Evolutionary conservation across 2,329 filamentous ascomycete genomes (phyloP), one percentile per base, ranked within the genome.

Genomic region (Penicillium sp.): DNA sequence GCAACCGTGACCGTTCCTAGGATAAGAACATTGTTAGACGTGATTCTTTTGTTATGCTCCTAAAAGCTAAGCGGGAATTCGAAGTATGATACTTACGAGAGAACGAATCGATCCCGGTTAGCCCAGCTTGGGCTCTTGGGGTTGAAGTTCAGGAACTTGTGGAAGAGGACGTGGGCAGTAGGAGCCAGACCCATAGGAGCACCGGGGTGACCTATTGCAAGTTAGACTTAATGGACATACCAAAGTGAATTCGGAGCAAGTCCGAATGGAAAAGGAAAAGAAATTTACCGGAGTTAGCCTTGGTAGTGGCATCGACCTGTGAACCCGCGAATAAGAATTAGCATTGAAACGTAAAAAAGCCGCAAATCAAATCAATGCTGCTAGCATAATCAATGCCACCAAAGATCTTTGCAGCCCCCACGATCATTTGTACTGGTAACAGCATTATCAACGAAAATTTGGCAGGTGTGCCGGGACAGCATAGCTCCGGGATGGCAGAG

Each of bases 71-170:
- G 11, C 18, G 6, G 40, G 3, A 12, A 8, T 7, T 23, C 3
- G 14, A 45, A n/a, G 40, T 33, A n/a, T 14, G 45, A 46, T 20
- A 88, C 92, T 84, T 85, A 97, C 92, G 94, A 99, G 75, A 99
- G 91, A 62, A 99, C 91, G 73, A 99, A 99, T 77, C 94, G 89
- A 80, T 99, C 94, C 72, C 94, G 88, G 86, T 97, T 97, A 69
- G 94, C 71, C 92, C 92, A 99, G 64, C 91, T 83, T 68, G 94
- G 90, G 85, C 96, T 97, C 88, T 97, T 95, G 70, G 94, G 94
- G 88, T 97, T 99, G 85, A 97, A 99, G 76, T 81, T 95, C 91
- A 99, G 91, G 84, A 97, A 95, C 79, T 94, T 95, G 86, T 96
- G 96, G 82, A 90, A 99, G 64, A 99, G 86, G 71, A 97, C 91